Evolutionary conservation across 2,329 filamentous ascomycete genomes (phyloP).

Genomic region (Aspergillus melleus): DNA sequence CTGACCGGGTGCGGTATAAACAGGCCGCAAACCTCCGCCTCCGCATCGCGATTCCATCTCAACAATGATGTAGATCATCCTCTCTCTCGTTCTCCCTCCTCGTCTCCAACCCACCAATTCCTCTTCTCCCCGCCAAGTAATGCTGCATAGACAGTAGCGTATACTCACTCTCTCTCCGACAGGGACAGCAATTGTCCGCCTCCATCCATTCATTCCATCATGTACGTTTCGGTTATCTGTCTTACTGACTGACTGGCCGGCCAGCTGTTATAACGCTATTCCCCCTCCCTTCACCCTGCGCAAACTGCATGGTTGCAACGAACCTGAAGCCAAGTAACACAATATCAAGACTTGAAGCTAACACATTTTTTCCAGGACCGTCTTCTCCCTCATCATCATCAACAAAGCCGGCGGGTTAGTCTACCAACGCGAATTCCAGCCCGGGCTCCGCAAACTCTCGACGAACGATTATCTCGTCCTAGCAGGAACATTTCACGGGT

Average conservation of each 20-base stretch:
- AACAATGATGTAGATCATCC: not conserved
- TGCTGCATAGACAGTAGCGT: not conserved
- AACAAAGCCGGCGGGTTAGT: slow-evolving; percentile 97
- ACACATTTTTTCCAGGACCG: slow-evolving; percentile 62
- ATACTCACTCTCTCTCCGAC: not conserved
- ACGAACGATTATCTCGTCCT: slow-evolving; percentile 97
- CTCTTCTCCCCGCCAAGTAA: not conserved
- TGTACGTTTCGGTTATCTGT: slow-evolving; percentile 19
- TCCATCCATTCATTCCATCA: slow-evolving; percentile 10
- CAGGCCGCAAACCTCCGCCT: not conserved
- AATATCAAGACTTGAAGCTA: not conserved
- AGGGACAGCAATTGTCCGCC: not conserved
- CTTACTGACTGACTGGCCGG: not conserved
- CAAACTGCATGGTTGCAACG: not conserved
- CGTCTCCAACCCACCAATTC: not conserved
- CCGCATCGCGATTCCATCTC: not conserved
- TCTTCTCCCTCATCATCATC: slow-evolving; percentile 94
- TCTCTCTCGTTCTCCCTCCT: no score
- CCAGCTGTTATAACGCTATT: not conserved
- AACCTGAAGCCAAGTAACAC: not conserved
- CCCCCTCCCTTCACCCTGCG: no score
- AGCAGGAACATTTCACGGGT: slow-evolving; percentile 96
- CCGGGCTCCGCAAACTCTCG: slow-evolving; percentile 80
- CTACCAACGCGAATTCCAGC: slow-evolving; percentile 92
- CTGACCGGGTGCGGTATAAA: not conserved